Base-by-base conservation (phyloP, 108 stramenopile species). In the Parietichytrium sp. region DNA sequence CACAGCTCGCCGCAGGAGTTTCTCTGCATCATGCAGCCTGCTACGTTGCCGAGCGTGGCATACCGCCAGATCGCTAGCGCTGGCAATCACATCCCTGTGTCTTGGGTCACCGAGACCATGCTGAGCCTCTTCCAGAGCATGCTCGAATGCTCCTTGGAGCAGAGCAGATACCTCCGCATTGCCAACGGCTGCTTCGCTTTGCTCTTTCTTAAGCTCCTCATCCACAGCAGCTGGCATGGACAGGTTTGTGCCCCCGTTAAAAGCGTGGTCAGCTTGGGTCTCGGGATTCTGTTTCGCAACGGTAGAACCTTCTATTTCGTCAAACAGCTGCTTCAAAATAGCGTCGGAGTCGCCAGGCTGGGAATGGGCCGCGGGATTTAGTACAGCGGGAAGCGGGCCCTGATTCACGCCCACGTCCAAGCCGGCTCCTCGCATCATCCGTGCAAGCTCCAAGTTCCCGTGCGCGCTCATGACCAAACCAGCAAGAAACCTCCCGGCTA, bases 101-200 rank as follows among this genome's bases (percentile, higher is more conserved):
- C 61, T 47, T 16, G 36, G 38, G 61, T 72, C 61, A 42, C 61
- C 61, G 61, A 72, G 61, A 7, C 61, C 61, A 33, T 72, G 38
- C 38, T 33, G 6, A 8, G 61, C 61, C 20, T 72, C 61, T 10
- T 33, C 42, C 61, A 72, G 36, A 25, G 61, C 61, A 42, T 72
- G 61, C 61, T 72, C 61, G 20, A 72, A 72, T 33, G 61, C 61
- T 33, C 61, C 61, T 42, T 72, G 36, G n/a, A 72, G 25, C 2
- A 72, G 61, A 33, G 36, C 61, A 16, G 38, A 33, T n/a, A 42
- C 61, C 42, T 72, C 38, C 1, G 61, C 33, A 7, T 33, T 72
- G 42, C 45, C 45, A 13, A 33, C 61, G 20, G 36, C 61, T 33
- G n/a, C n/a, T n/a, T n/a, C n/a, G n/a, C n/a, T n/a, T n/a, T n/a